Percentiles rank a stretch among this genome's conserved stretches.
phyloP scores from a whole-genome alignment of 352 stramenopile genomes.

The Phytopythium chamaehyphon region DNA sequence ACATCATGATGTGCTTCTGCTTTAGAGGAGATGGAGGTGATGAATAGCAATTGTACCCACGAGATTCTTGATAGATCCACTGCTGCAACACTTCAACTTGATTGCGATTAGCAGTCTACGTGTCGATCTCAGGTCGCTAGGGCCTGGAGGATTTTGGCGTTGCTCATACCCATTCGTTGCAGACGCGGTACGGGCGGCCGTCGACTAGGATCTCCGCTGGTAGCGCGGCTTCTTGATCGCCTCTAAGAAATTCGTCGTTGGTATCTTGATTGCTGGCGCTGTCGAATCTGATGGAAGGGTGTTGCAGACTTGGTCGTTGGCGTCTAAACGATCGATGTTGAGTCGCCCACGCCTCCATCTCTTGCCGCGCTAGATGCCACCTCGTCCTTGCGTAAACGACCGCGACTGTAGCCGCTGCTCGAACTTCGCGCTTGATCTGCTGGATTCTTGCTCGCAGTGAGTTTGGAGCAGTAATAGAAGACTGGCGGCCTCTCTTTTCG shows the following conservation, averaged over 20 bases:
- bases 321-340: neutral
- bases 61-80: too few relatives aligned
- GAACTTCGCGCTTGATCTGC: neutral
- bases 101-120: too few relatives aligned
- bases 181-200: neutral
- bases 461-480: too few relatives aligned
- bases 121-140: neutral
- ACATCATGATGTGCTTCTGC: too few relatives aligned
- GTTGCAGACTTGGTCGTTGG: neutral
- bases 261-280: too few relatives aligned
- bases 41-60: too few relatives aligned
- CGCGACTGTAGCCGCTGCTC: neutral
- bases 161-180: conserved; percentile 2
- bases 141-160: neutral
- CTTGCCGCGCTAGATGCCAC: neutral
- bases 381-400: neutral
- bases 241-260: neutral
- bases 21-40: too few relatives aligned
- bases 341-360: neutral
- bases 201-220: neutral
- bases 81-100: too few relatives aligned
- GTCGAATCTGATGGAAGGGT: neutral
- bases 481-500: too few relatives aligned
- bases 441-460: neutral
- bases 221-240: neutral